These are phyloP conservation scores for Zoysia matrella DNA, from an alignment of 202 grass and related monocot species.

Conservation along the genomic window DNA sequence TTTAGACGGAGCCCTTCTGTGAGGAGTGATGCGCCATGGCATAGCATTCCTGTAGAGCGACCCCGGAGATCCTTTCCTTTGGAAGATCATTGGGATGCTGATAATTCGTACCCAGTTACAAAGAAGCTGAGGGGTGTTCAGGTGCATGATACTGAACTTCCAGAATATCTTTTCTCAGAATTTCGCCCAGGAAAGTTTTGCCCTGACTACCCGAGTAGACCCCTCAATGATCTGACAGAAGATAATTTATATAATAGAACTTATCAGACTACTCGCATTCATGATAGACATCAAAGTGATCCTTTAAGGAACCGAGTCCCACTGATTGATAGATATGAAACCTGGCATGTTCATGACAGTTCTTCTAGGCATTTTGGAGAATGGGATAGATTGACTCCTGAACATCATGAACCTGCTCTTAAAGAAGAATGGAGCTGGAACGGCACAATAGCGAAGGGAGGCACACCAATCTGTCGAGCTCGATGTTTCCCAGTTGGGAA, in stretches of 20 bases:
- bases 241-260: conserved; percentile 45
- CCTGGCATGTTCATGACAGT: conserved; percentile 48
- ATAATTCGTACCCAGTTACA: conserved; percentile 52
- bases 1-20: conserved; percentile 45
- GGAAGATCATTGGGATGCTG: conserved; percentile 60
- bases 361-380: conserved; percentile 51
- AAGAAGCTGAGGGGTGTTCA: conserved; percentile 56
- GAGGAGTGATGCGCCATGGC: conserved; percentile 56
- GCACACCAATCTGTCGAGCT: conserved; percentile 82
- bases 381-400: conserved; percentile 54
- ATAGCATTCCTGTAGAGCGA: conserved; percentile 62
- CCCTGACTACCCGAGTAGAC: conserved; percentile 49
- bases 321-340: conserved; percentile 52
- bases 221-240: conserved; percentile 46
- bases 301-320: conserved; percentile 55
- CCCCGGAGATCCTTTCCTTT: conserved; percentile 54
- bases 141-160: conserved; percentile 70
- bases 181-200: conserved; percentile 49
- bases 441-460: conserved; percentile 92
- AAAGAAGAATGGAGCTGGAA: conserved; percentile 98
- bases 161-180: conserved; percentile 86
- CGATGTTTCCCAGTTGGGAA: conserved; percentile 94
- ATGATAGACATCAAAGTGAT: conserved; percentile 45
- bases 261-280: conserved; percentile 32
- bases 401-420: conserved; percentile 43